These are phyloP conservation scores for Mycena pura DNA, from an alignment of 768 basidiomycete genomes.

Conservation along the genomic window DNA sequence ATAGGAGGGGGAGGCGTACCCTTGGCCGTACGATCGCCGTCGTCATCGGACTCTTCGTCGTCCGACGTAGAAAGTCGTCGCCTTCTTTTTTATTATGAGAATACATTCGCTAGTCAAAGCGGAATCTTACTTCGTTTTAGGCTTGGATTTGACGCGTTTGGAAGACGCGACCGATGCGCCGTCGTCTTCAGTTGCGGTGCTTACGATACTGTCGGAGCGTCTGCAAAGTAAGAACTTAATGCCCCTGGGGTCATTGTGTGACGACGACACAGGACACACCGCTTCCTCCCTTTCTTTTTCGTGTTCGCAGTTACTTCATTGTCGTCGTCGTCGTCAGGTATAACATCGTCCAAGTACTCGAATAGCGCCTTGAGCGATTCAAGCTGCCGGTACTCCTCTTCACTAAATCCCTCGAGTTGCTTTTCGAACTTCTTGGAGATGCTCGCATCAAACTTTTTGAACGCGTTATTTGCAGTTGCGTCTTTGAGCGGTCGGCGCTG, in stretches of 20 bases:
- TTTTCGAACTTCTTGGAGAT: slow-evolving; percentile 76
- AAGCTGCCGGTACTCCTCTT: slow-evolving; percentile 72
- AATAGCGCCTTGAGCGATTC: slow-evolving; percentile 70
- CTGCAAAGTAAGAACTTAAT: slow-evolving; percentile 45
- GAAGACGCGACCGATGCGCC: slow-evolving; percentile 45
- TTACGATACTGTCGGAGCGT: slow-evolving; percentile 65
- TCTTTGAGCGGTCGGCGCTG: slow-evolving; percentile 58
- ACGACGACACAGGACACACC: slow-evolving; percentile 31
- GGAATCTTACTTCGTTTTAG: slow-evolving; percentile 47
- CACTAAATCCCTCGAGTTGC: slow-evolving; percentile 73
- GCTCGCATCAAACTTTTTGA: slow-evolving; percentile 70
- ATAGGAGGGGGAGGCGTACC: slow-evolving; percentile 48
- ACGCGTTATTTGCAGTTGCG: slow-evolving; percentile 66
- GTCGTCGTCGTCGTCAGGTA: slow-evolving; percentile 73
- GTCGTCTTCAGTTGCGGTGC: slow-evolving; percentile 46
- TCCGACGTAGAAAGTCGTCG: slow-evolving; percentile 62
- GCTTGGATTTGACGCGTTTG: slow-evolving; percentile 39
- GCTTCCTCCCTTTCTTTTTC: slow-evolving; percentile 56
- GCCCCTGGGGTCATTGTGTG: not conserved
- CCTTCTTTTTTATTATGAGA: slow-evolving; percentile 44
- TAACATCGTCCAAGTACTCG: slow-evolving; percentile 73
- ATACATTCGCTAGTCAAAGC: not conserved
- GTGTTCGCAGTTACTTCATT: slow-evolving; percentile 46
- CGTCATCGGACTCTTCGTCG: slow-evolving; percentile 50
- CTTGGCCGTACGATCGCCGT: slow-evolving; percentile 31